Percentiles rank a stretch among this genome's conserved stretches.
phyloP scores from a whole-genome alignment of 768 basidiomycete species.

The Tylopilus felleus region DNA sequence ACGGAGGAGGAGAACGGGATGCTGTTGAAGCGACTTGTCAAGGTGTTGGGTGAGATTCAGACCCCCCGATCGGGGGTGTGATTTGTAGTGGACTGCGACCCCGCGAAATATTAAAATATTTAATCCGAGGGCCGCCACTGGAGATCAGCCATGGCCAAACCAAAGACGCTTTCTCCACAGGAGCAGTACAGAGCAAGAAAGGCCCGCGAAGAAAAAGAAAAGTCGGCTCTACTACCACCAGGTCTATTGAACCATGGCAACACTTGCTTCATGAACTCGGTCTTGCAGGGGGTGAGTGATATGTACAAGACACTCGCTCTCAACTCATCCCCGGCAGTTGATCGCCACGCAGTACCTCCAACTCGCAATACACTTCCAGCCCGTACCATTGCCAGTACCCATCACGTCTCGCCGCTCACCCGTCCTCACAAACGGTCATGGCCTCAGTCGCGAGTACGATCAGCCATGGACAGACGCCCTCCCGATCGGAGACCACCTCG shows the following conservation, averaged over 20 bases:
- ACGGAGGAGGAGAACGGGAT: constrained; percentile 72
- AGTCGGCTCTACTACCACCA: constrained; percentile 59
- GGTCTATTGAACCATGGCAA: constrained; percentile 80
- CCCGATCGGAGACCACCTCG: constrained; percentile 69
- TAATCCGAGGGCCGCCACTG: no score
- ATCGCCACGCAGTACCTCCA: constrained; percentile 63
- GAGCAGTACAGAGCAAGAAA: constrained; percentile 58
- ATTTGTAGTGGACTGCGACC: not conserved
- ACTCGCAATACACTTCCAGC: constrained; percentile 53
- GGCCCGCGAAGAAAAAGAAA: constrained; percentile 61
- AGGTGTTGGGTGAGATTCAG: constrained; percentile 37
- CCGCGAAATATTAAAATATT: no score
- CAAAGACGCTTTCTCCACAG: constrained; percentile 57
- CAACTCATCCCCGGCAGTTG: constrained; percentile 38
- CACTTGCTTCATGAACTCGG: constrained; percentile 96
- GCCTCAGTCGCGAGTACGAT: constrained; percentile 48
- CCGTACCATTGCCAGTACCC: constrained; percentile 41
- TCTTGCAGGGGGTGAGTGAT: constrained; percentile 75
- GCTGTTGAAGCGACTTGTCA: constrained; percentile 52
- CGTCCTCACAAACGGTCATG: constrained; percentile 61
- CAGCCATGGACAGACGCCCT: constrained; percentile 55
- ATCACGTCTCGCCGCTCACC: constrained; percentile 56
- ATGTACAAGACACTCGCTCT: not conserved
- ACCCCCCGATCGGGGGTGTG: constrained; percentile 3
- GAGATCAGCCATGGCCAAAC: constrained; percentile 40